A percentile compares a stretch with the other conserved stretches of the same genome.
Conservation (phyloP, 768 basidiomycete species). For the Boletus pseudo-olivaceus region DNA sequence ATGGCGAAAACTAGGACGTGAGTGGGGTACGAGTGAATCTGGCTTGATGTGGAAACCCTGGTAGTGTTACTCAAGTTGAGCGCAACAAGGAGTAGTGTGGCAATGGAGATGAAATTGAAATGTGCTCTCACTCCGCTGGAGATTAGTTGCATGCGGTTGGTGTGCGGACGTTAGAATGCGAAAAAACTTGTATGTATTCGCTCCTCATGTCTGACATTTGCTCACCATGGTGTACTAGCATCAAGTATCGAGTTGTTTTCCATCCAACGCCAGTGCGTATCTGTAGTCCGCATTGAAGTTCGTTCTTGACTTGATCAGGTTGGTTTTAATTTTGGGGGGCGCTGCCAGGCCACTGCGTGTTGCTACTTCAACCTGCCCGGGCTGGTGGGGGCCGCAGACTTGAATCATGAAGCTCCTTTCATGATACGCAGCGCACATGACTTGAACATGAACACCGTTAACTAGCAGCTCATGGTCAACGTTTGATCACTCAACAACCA, state of each 20-base stretch:
- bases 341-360: background rate
- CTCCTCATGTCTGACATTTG: background rate
- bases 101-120: background rate
- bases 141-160: background rate
- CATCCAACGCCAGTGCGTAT: background rate
- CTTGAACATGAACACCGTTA: background rate
- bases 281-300: background rate
- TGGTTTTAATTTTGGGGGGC: background rate
- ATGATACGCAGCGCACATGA: background rate
- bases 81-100: background rate
- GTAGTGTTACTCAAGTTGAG: background rate
- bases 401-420: background rate
- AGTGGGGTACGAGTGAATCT: background rate
- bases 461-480: background rate
- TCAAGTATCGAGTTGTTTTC: too few relatives aligned
- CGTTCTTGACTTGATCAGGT: background rate
- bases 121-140: too few relatives aligned
- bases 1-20: conserved; percentile 27
- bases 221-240: background rate
- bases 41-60: background rate
- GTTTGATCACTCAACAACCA: background rate
- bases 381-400: background rate
- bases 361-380: too few relatives aligned
- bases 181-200: too few relatives aligned
- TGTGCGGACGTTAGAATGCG: background rate